Evolutionary conservation across 768 basidiomycete species (phyloP), one percentile per base, ranked within the genome.

Genomic region (Termitomyces sp.): DNA sequence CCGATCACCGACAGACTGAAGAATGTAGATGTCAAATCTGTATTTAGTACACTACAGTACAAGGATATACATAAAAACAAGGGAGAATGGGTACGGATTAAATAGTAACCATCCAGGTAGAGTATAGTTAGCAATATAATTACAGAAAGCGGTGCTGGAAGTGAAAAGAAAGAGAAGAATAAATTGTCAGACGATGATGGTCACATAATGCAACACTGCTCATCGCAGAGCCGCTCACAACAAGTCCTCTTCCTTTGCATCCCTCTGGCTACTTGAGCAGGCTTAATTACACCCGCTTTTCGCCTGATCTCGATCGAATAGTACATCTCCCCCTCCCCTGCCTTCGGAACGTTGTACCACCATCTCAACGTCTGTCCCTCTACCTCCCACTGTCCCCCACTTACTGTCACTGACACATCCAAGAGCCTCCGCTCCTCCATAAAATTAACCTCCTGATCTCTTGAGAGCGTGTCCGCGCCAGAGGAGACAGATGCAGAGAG

Each of bases 331-430:
- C 38, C 62, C 48, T 71, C 68, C 10, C 70, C 73, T 47, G 63
- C 62, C 44, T 48, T 59, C 3, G 77, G 79, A 10, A 76, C 76
- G 55, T 75, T 75, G 63, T 83, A 82, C 80, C 79, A 81, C 82
- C 82, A 83, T 65, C 73, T 70, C 51, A 83, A 57, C 54, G 68
- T 72, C 69, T 83, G 82, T 5, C 82, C 81, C 36, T 76, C 70
- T 16, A 81, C 69, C 42, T 63, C 65, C 73, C 75, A 80, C 52
- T 66, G 64, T 32, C 82, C 81, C 6, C 63, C 65, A 42, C 75
- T 77, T 2, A 78, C 77, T 28, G 64, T 70, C 13, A 83, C 77
- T 26, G 79, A 75, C 22, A 82, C 61, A 59, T 80, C 79, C 7
- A 80, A 61, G 5, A 79, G 45, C n/a, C 72, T 66, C 28, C 56